Conservation (phyloP, 225 moss, liverwort and hornwort species). For the Pleurozium schreberi region DNA sequence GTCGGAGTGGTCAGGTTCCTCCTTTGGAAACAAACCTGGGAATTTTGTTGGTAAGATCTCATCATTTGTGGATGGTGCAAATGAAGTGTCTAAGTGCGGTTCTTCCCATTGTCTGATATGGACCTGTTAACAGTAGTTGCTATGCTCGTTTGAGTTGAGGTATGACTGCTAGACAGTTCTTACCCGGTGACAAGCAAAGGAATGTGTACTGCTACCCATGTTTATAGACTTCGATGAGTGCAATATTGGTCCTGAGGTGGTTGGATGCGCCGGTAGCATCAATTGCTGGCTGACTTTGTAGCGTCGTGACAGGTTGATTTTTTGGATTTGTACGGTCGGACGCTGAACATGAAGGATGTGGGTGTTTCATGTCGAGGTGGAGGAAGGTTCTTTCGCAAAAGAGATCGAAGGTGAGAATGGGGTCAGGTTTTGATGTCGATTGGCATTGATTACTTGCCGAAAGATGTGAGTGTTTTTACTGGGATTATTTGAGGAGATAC, state of each 20-base stretch:
- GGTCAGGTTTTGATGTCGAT: not conserved
- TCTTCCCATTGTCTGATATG: not conserved
- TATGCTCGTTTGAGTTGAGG: not conserved
- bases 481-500: not conserved
- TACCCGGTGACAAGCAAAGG: not conserved
- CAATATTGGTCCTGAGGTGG: not conserved
- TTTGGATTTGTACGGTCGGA: slow-evolving; percentile 87
- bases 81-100: not conserved
- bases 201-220: not conserved
- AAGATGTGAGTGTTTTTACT: not conserved
- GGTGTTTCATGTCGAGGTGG: slow-evolving; percentile 89
- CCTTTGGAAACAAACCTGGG: slow-evolving; percentile 89
- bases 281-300: not conserved
- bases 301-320: slow-evolving; percentile 69
- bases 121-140: not conserved
- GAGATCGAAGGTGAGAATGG: slow-evolving; percentile 61
- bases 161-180: not conserved
- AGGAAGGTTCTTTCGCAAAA: slow-evolving; percentile 74
- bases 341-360: slow-evolving; percentile 80
- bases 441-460: not conserved
- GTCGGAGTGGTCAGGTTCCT: slow-evolving; percentile 34
- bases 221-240: not conserved
- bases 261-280: not conserved
- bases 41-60: slow-evolving; percentile 64
- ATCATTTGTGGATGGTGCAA: not conserved